Base-by-base conservation (phyloP, 2,329 filamentous ascomycete genomes). In the Rhynchosporium secalis region DNA sequence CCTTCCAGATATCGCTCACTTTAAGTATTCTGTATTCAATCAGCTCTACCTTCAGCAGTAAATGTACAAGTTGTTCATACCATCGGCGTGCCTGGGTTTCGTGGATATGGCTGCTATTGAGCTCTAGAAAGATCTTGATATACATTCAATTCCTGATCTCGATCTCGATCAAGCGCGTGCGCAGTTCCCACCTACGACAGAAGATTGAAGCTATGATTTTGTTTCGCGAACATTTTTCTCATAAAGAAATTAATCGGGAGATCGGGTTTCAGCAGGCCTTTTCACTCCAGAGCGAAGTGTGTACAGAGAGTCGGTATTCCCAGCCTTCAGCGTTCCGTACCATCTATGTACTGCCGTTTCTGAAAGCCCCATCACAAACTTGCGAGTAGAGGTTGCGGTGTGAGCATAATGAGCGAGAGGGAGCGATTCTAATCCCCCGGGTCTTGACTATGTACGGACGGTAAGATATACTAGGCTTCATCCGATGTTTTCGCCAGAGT, bases 271-370 rank as follows among this genome's bases (percentile, higher is more conserved):
- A 72, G 45, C 1, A 78, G 58, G 1, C 62, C 63, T 61, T 78
- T 78, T 64, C 78, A 78, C 62, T 78, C 76, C 7, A 77, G 72
- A 0, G 76, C 76, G 52, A 78, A 78, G 0, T 74, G 74, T 47
- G 77, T 77, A 69, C 75, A 77, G 10, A 78, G 68, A 3, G 74
- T 75, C 59, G 77, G 76, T 3, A 66, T 66, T n/a, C 74, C 68
- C 76, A 78, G 55, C 76, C 76, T 55, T 78, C 76, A 2, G 68
- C 72, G 1, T 77, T 36, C 58, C 75, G 68, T 0, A 71, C 72
- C 1, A 77, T 66, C 8, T 31, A 45, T 62, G 70, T 71, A 20
- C 68, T 64, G 15, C 47, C 65, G 3, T 59, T 33, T 61, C 71
- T 73, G 65, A 72, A 76, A 73, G 69, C 68, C 78, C 78, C 58